phyloP scores from a whole-genome alignment of 2,329 filamentous ascomycete genomes.

The Myriosclerotinia duriaeana region DNA sequence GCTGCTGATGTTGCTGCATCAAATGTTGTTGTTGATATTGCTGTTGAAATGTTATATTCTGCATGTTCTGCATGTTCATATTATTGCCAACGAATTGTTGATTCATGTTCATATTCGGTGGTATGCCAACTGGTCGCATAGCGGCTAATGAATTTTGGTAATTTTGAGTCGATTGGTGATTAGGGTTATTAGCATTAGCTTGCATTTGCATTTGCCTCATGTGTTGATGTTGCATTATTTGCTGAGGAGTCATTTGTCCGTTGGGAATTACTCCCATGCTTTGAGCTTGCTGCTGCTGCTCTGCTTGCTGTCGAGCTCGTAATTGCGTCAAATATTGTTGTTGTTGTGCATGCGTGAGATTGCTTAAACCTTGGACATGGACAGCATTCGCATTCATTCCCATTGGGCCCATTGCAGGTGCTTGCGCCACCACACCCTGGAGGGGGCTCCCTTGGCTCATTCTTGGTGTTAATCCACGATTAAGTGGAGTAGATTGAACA shows the following conservation, averaged over 20 bases:
- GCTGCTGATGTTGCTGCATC: conserved; percentile 4
- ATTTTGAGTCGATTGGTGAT: conserved; percentile 12
- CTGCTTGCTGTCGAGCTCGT: conserved; percentile 29
- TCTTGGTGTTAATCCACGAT: conserved; percentile 56
- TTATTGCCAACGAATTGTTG: conserved; percentile 20
- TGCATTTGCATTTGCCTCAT: conserved; percentile 22
- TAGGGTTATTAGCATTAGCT: conserved; percentile 15
- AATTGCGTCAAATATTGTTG: conserved; percentile 34
- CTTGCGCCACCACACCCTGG: conserved; percentile 58
- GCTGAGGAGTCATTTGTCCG: conserved; percentile 21
- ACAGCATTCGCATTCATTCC: conserved; percentile 49
- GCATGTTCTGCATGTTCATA: conserved; percentile 22
- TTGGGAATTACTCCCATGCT: conserved; percentile 15
- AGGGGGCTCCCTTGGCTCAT: conserved; percentile 64
- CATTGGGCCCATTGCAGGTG: conserved; percentile 54
- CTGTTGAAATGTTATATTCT: conserved; percentile 9
- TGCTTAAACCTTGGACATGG: conserved; percentile 43
- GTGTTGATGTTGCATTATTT: conserved; percentile 20
- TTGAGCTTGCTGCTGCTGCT: conserved; percentile 22
- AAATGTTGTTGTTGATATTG: conserved; percentile 6
- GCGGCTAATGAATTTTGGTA: conserved; percentile 20
- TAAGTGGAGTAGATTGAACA: conserved; percentile 61
- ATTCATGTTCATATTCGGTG: conserved; percentile 21
- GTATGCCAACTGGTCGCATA: conserved; percentile 19
- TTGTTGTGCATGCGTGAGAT: conserved; percentile 33